Evolutionary conservation across 1,284 basidiomycete species (phyloP), one percentile per base, ranked within the genome.

Genomic region (Fistulina hepatica): DNA sequence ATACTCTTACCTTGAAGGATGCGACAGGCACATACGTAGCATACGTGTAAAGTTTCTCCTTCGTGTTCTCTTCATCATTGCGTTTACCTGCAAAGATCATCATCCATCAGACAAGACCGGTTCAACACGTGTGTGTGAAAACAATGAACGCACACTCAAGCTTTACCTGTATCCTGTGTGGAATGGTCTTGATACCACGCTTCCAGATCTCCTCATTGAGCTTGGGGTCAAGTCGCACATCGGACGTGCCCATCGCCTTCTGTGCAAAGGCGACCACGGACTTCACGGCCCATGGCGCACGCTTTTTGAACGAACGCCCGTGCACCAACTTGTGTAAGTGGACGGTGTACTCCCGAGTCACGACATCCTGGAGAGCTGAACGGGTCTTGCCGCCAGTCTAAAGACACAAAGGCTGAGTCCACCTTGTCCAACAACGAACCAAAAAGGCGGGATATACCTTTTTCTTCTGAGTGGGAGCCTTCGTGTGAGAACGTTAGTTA

Each of bases 1-100:
- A n/a, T n/a, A n/a, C n/a, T n/a, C n/a, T n/a, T n/a, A n/a, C 88
- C 81, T 93, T 92, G 81, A 91, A 92, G 38, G 82, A 71, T 33
- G 70, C 61, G 38, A 88, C 84, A 35, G 75, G 69, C 47, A 95
- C 81, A 56, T 84, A 74, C 45, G 76, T 76, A 46, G 85, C 92
- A 58, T 91, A 86, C 36, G 90, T 93, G 75, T 73, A 95, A 42
- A 97, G 80, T 71, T 94, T 95, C 73, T 97, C 92, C 71, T 93
- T 94, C 46, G 91, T 90, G 53, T 81, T 84, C 70, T 95, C 91
- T 54, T 93, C 90, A 62, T 95, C 91, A 60, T 92, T 92, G 56
- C 89, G 81, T 64, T 83, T 84, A 50, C 82, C 82, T 85, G n/a
- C n/a, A n/a, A n/a, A n/a, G n/a, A n/a, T n/a, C n/a, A n/a, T n/a